Evolutionary conservation across 768 basidiomycete species (phyloP).

Genomic region (Saitozyma sp.): DNA sequence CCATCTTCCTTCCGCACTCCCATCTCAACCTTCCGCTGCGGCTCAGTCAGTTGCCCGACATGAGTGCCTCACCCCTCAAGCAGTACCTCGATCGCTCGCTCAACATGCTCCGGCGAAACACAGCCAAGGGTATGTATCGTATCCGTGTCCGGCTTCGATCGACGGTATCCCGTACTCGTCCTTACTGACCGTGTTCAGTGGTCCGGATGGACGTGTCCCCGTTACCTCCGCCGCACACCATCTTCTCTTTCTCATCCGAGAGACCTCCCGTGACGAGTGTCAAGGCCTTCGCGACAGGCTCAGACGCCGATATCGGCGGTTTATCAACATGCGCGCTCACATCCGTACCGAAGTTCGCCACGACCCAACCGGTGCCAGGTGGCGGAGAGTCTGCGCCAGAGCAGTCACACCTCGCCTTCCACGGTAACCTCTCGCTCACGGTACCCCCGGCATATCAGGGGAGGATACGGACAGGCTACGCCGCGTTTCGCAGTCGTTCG

Average conservation of each 20-base stretch:
- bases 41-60: conserved; percentile 5
- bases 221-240: conserved; percentile 26
- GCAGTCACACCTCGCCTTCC: conserved; percentile 62
- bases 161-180: neutral
- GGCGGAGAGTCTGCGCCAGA: neutral
- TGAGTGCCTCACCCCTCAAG: conserved; percentile 32
- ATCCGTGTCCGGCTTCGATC: neutral
- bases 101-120: conserved; percentile 35
- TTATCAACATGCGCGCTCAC: conserved; percentile 38
- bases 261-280: conserved; percentile 53
- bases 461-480: conserved; percentile 79
- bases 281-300: conserved; percentile 70
- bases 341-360: conserved; percentile 14
- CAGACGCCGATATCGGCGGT: conserved; percentile 86
- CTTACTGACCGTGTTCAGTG: conserved; percentile 16
- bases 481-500: conserved; percentile 81
- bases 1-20: too few relatives aligned
- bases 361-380: conserved; percentile 7
- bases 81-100: conserved; percentile 44
- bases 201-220: conserved; percentile 36
- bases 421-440: conserved; percentile 69
- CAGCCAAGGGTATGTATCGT: conserved; percentile 33
- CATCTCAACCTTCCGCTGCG: too few relatives aligned
- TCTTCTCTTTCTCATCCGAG: conserved; percentile 34
- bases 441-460: conserved; percentile 69